Percentiles rank a stretch among this genome's conserved stretches.
Conservation (phyloP, 2,329 filamentous ascomycete genomes). For the Venturia effusa region DNA sequence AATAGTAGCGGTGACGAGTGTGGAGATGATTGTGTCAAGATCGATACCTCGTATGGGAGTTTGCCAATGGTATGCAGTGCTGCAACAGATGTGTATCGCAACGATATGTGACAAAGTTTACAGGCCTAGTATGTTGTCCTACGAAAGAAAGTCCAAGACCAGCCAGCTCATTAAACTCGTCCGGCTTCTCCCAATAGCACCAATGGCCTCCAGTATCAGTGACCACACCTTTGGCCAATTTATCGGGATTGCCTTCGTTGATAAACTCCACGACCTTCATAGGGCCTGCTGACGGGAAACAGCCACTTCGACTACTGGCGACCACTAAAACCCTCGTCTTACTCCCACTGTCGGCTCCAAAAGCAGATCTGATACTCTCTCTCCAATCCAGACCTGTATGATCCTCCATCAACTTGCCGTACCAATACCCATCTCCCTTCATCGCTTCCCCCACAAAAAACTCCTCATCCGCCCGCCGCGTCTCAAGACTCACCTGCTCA, state of each 20-base stretch:
- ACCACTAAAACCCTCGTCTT: constrained; percentile 16
- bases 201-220: constrained; percentile 22
- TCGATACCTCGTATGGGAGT: too few relatives aligned
- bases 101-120: too few relatives aligned
- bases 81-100: too few relatives aligned
- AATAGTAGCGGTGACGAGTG: too few relatives aligned
- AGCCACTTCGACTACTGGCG: constrained; percentile 20
- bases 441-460: constrained; percentile 20
- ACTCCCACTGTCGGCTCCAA: constrained; percentile 13
- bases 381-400: constrained; percentile 22
- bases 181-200: constrained; percentile 23
- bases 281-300: constrained; percentile 20
- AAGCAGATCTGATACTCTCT: constrained; percentile 13
- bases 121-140: too few relatives aligned
- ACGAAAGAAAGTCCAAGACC: constrained; percentile 10
- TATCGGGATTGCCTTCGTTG: constrained; percentile 9
- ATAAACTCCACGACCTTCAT: constrained; percentile 18
- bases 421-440: constrained; percentile 20
- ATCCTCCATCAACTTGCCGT: constrained; percentile 21
- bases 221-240: constrained; percentile 14
- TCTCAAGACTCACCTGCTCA: constrained; percentile 12
- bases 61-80: too few relatives aligned
- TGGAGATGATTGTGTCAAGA: too few relatives aligned
- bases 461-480: constrained; percentile 15
- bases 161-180: constrained; percentile 18